Conservation (phyloP, 192 early-diverging fungal genomes). For the Coemansia sp. region DNA sequence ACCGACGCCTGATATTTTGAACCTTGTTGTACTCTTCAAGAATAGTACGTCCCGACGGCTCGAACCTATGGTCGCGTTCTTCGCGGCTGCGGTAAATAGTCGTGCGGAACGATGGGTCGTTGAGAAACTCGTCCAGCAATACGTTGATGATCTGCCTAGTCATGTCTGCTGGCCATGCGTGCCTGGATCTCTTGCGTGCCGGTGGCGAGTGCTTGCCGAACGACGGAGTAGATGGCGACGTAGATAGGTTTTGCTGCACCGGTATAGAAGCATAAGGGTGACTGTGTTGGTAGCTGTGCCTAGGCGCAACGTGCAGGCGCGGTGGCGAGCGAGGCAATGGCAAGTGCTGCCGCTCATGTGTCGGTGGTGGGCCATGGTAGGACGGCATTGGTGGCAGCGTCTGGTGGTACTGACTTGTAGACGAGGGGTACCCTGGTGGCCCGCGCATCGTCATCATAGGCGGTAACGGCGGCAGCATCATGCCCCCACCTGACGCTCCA, state of each 20-base stretch:
- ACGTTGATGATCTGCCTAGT: slow-evolving; percentile 55
- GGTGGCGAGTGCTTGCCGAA: slow-evolving; percentile 14
- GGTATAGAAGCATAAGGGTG: background rate
- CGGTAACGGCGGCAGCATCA: slow-evolving; percentile 1
- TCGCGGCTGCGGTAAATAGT: slow-evolving; percentile 57
- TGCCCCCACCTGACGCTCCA: background rate
- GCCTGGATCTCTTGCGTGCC: slow-evolving; percentile 48
- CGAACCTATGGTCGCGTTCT: slow-evolving; percentile 49
- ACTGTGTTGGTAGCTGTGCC: background rate
- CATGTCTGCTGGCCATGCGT: slow-evolving; percentile 51
- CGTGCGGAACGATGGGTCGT: slow-evolving; percentile 39
- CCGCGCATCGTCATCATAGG: background rate
- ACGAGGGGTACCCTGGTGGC: background rate
- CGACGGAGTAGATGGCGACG: slow-evolving; percentile 22
- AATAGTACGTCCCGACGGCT: slow-evolving; percentile 36
- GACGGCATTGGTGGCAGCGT: slow-evolving; percentile 4
- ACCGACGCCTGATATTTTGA: slow-evolving; percentile 47
- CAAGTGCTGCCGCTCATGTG: background rate
- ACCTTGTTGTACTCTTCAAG: slow-evolving; percentile 57
- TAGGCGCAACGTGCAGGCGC: background rate
- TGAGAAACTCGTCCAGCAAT: slow-evolving; percentile 50
- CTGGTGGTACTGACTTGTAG: slow-evolving; percentile 1
- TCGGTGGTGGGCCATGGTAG: background rate
- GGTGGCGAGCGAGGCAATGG: background rate
- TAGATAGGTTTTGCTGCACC: background rate